These are phyloP conservation scores for Ophiostoma novo-ulmi DNA, from an alignment of 2,329 filamentous ascomycete genomes.

Conservation along the genomic window DNA sequence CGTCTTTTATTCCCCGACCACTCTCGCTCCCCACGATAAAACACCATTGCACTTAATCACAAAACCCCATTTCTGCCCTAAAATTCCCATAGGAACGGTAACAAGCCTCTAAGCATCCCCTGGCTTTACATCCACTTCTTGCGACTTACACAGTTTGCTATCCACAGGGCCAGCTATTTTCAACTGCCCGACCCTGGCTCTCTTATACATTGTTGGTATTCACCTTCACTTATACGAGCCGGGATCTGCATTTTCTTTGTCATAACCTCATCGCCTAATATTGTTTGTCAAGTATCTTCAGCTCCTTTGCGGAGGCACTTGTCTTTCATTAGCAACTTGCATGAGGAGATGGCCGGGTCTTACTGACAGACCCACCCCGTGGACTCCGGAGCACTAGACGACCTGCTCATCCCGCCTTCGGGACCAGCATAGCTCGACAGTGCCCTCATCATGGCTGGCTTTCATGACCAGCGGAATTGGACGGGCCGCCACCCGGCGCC, in stretches of 20 bases:
- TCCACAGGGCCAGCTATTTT: not conserved
- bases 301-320: not conserved
- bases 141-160: not conserved
- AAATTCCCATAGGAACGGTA: not conserved
- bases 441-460: slow-evolving; percentile 18
- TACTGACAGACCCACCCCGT: slow-evolving; percentile 21
- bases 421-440: not conserved
- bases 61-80: not conserved
- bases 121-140: not conserved
- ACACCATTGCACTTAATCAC: not conserved
- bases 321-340: not conserved
- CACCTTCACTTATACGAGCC: not conserved
- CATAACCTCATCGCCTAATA: not conserved
- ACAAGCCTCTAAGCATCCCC: not conserved
- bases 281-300: not conserved
- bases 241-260: not conserved
- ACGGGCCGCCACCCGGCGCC: slow-evolving; percentile 29
- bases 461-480: slow-evolving; percentile 14
- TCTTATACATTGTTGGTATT: not conserved
- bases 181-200: not conserved
- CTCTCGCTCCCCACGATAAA: not conserved
- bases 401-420: not conserved
- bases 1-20: not conserved
- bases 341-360: slow-evolving; percentile 24
- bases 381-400: not conserved